Percentiles rank a stretch among this genome's conserved stretches.
Conservation (phyloP, 2,329 filamentous ascomycete genomes). For the Xylaria digitata region DNA sequence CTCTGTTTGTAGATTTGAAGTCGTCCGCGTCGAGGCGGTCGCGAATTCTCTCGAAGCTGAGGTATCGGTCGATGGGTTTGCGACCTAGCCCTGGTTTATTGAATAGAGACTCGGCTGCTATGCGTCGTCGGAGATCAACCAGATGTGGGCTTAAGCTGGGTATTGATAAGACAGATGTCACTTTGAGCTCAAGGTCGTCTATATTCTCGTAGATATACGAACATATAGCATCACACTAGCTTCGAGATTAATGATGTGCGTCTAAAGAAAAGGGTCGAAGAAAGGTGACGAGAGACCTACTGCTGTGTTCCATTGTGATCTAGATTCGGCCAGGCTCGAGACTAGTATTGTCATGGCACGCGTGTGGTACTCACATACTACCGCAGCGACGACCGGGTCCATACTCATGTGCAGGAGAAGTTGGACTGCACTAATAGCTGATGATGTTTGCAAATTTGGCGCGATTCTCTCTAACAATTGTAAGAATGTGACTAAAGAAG, state of each 20-base stretch:
- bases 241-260: conserved; percentile 33
- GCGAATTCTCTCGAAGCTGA: conserved; percentile 59
- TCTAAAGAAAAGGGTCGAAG: neutral
- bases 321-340: conserved; percentile 53
- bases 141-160: conserved; percentile 62
- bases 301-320: conserved; percentile 55
- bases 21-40: conserved; percentile 59
- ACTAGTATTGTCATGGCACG: conserved; percentile 58
- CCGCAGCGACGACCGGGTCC: conserved; percentile 59
- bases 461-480: conserved; percentile 56
- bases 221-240: conserved; percentile 62
- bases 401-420: conserved; percentile 66
- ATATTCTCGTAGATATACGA: conserved; percentile 61
- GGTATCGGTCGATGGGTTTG: conserved; percentile 54
- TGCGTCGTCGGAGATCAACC: conserved; percentile 71
- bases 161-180: conserved; percentile 68
- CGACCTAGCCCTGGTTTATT: conserved; percentile 57
- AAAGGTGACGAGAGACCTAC: conserved; percentile 51
- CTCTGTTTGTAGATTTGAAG: conserved; percentile 61
- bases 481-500: conserved; percentile 57
- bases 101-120: conserved; percentile 74
- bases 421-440: conserved; percentile 56
- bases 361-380: conserved; percentile 44
- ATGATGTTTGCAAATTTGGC: conserved; percentile 49
- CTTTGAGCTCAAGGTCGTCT: conserved; percentile 62